These are phyloP conservation scores for Trichoderma pleuroti DNA, from an alignment of 2,329 filamentous ascomycete species.

Conservation along the genomic window DNA sequence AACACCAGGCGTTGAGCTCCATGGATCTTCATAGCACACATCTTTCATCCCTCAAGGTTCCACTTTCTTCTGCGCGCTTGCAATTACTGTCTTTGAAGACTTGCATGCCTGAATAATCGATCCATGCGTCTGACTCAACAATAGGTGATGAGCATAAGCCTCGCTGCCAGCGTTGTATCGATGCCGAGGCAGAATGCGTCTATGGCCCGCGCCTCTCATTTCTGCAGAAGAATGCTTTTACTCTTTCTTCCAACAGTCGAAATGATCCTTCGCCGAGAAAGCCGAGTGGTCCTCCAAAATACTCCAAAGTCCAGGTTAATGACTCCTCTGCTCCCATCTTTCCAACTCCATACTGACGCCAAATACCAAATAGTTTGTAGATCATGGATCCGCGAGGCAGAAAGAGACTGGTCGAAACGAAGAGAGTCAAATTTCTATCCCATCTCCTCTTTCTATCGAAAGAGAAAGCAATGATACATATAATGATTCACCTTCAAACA, in stretches of 20 bases:
- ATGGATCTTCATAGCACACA: not conserved
- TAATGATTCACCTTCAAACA: not conserved
- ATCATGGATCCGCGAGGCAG: not conserved
- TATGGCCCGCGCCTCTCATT: not conserved
- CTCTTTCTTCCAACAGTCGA: not conserved
- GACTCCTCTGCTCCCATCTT: too few species aligned
- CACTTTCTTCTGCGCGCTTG: not conserved
- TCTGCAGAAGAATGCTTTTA: not conserved
- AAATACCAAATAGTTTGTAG: not conserved
- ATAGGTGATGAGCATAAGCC: conserved; percentile 3
- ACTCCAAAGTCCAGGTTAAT: not conserved
- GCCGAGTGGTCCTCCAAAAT: not conserved
- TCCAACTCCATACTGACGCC: not conserved
- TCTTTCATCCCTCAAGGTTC: not conserved
- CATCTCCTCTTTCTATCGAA: not conserved
- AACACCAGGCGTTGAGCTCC: not conserved
- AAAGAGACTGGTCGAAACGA: not conserved
- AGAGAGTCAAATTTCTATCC: not conserved
- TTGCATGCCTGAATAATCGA: not conserved
- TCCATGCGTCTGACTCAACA: not conserved
- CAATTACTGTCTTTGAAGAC: not conserved
- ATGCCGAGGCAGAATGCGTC: not conserved
- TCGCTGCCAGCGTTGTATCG: not conserved
- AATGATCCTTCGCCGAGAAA: not conserved
- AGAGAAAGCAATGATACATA: not conserved